Evolutionary conservation across 2,329 filamentous ascomycete species (phyloP), one percentile per base, ranked within the genome.

Genomic region (Arthrobotrys sphaeroides): DNA sequence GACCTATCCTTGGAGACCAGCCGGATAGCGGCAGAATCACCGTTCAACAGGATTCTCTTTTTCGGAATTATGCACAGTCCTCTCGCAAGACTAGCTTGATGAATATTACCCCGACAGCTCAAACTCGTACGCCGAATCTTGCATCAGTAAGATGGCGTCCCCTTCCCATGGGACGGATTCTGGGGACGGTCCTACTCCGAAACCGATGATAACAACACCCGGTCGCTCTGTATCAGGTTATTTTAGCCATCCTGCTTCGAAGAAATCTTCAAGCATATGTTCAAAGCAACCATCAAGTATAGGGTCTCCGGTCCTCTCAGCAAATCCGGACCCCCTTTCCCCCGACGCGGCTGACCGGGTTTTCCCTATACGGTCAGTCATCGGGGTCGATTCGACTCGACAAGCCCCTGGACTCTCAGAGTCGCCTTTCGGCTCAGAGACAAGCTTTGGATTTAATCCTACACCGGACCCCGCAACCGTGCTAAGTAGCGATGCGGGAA

Each of bases 321-420:
- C 49, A 13, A 31, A 53, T 9, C n/a, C 16, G 36, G 72, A 72
- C 18, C 66, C 53, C 40, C 66, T 77, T 33, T 77, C 73, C 3
- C 73, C 73, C 47, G 77, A 78, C 72, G 78, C 82, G 3, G 81
- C 83, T 51, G 86, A 94, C 79, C 87, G 90, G 65, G 90, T 94
- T 3, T 94, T 91, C 68, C 91, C 91, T n/a, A 91, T 94, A 31
- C 88, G 91, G 55, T 93, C 91, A n/a, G 89, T 92, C 45, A 85
- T 94, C 22, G 91, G 88, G 5, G 88, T 94, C 42, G 89, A 91
- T 78, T 87, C 88, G 5, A 82, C 82, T 9, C 82, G 83, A 1
- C 85, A 83, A 3, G 81, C 81, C 2, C 42, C 55, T 28, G 59
- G 49, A 28, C 61, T 33, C 5, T 53, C 57, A 7, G 59, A 72